Evolutionary conservation across 495 filamentous ascomycete species (phyloP).

Genomic region (Hypoxylon lenormandii): DNA sequence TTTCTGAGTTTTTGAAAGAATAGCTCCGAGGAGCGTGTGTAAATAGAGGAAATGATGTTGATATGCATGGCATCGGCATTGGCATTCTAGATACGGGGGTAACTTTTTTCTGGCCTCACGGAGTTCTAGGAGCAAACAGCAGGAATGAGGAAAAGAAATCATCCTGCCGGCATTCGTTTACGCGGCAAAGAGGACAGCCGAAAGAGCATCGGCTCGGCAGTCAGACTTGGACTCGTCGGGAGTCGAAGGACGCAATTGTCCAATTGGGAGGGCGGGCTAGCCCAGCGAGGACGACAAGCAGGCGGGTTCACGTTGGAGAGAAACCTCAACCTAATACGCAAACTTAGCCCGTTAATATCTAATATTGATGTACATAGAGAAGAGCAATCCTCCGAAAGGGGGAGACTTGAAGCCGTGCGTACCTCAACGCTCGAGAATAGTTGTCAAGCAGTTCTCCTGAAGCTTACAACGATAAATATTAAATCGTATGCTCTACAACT

Average conservation of each 20-base stretch:
- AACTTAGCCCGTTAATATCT: constrained; percentile 56
- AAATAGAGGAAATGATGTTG: constrained; percentile 65
- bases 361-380: constrained; percentile 53
- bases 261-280: constrained; percentile 51
- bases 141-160: constrained; percentile 41
- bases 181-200: constrained; percentile 37
- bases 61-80: constrained; percentile 66
- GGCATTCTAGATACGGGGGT: constrained; percentile 65
- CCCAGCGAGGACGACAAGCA: constrained; percentile 49
- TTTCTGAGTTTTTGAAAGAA: constrained; percentile 50
- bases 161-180: constrained; percentile 57
- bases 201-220: constrained; percentile 22
- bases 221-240: constrained; percentile 34
- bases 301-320: constrained; percentile 41
- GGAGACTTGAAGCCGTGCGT: constrained; percentile 27
- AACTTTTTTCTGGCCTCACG: constrained; percentile 56
- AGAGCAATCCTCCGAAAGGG: constrained; percentile 35
- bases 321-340: constrained; percentile 49
- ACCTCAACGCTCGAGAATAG: constrained; percentile 34
- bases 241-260: constrained; percentile 43
- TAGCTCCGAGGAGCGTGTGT: constrained; percentile 57
- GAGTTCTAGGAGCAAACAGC: constrained; percentile 62
- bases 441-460: constrained; percentile 47
- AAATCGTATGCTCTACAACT: constrained; percentile 50
- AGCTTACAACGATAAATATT: constrained; percentile 51